Conservation (phyloP, 192 early-diverging fungal genomes). For the Coemansia asiatica region DNA sequence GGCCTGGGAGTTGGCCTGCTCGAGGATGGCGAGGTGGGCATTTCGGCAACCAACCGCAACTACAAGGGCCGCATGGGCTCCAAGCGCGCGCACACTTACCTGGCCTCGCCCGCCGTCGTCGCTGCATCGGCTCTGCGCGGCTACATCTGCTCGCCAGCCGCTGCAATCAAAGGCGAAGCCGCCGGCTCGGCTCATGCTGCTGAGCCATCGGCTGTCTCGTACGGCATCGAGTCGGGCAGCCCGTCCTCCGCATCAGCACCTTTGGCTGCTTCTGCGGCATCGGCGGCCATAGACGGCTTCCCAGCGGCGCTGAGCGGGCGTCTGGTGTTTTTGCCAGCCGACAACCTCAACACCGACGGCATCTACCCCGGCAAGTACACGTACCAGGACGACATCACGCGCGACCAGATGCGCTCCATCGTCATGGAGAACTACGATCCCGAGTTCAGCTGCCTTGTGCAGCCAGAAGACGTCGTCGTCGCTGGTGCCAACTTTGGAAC, state of each 20-base stretch:
- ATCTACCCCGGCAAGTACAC: constrained; percentile 99
- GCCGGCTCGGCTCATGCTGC: constrained; percentile 4
- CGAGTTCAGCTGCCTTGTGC: constrained; percentile 69
- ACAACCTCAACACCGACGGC: constrained; percentile 98
- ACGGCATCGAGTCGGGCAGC: constrained; percentile 27
- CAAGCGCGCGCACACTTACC: constrained; percentile 85
- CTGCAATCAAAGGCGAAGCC: constrained; percentile 25
- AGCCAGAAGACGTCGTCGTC: constrained; percentile 80
- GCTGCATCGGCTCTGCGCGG: constrained; percentile 91
- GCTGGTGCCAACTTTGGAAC: constrained; percentile 97
- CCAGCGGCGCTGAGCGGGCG: constrained; percentile 74
- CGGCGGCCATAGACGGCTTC: constrained; percentile 65
- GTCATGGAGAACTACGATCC: constrained; percentile 99
- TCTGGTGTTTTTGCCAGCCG: constrained; percentile 82
- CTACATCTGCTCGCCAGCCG: constrained; percentile 67
- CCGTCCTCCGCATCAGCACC: constrained; percentile 6
- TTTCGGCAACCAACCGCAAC: constrained; percentile 98
- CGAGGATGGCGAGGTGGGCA: constrained; percentile 94
- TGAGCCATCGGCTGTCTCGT: constrained; percentile 20
- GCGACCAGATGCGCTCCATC: constrained; percentile 87
- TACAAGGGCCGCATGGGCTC: constrained; percentile 99
- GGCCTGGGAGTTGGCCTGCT: constrained; percentile 89
- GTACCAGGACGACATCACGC: constrained; percentile 91
- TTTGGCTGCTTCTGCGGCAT: constrained; percentile 4
- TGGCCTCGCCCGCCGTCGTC: constrained; percentile 94